Evolutionary conservation across 2,329 filamentous ascomycete genomes (phyloP).

Genomic region (Arthrobotrys iridis): DNA sequence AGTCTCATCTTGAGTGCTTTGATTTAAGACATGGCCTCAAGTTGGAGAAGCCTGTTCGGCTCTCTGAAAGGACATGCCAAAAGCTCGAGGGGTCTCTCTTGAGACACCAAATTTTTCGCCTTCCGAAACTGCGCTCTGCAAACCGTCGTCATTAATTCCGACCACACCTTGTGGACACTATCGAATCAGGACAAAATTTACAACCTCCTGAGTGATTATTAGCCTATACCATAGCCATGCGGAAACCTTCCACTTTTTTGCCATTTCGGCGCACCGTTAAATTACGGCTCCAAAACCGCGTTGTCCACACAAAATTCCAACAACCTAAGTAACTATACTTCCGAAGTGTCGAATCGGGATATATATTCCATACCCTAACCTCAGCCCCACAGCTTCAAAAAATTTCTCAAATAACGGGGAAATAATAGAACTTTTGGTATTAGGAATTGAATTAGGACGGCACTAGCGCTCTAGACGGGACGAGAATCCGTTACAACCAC

Average conservation of each 20-base stretch:
- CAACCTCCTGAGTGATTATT: not conserved
- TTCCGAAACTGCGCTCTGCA: slow-evolving; percentile 4
- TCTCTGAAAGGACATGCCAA: not conserved
- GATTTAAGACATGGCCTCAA: too few relatives aligned
- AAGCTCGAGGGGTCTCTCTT: not conserved
- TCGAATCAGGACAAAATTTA: slow-evolving; percentile 1
- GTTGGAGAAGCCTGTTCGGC: not conserved
- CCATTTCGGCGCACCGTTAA: not conserved
- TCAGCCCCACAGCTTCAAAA: slow-evolving; percentile 5
- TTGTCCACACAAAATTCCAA: slow-evolving; percentile 20
- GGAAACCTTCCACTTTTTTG: not conserved
- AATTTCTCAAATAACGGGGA: slow-evolving; percentile 18
- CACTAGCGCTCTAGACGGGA: slow-evolving; percentile 16
- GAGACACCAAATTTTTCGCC: not conserved
- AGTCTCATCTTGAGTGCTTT: too few relatives aligned
- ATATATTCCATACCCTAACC: not conserved
- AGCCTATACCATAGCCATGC: not conserved
- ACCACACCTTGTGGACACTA: not conserved
- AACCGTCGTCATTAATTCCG: not conserved
- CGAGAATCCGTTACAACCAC: slow-evolving; percentile 7
- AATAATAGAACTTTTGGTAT: slow-evolving; percentile 1
- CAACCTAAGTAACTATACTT: not conserved
- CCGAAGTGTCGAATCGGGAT: slow-evolving; percentile 1
- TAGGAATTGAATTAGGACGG: not conserved
- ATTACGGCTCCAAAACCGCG: slow-evolving; percentile 4